These are phyloP conservation scores for Periglandula ipomoeae DNA, from an alignment of 2,329 filamentous ascomycete genomes.

Conservation along the genomic window DNA sequence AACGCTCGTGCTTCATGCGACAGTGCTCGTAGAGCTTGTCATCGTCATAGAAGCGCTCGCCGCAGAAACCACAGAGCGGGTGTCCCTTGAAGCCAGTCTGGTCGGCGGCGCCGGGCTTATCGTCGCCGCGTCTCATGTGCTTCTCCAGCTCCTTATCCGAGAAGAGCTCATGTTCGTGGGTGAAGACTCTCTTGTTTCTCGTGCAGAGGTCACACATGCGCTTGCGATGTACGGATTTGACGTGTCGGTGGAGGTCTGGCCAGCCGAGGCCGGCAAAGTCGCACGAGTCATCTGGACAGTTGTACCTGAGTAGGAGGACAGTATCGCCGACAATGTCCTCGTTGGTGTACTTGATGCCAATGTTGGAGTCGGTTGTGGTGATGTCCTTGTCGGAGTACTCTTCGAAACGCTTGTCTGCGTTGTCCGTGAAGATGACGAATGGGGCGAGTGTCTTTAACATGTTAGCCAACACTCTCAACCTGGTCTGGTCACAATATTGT, in stretches of 20 bases:
- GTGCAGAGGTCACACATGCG: conserved; percentile 88
- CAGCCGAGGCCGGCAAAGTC: conserved; percentile 68
- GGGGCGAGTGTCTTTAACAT: conserved; percentile 49
- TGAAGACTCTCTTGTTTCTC: conserved; percentile 95
- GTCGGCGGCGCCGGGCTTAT: conserved; percentile 78
- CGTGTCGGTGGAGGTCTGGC: conserved; percentile 59
- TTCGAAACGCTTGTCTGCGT: conserved; percentile 70
- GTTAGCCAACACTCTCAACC: neutral
- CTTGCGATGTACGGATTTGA: conserved; percentile 72
- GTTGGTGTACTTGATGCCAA: conserved; percentile 87
- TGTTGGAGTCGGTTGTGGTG: conserved; percentile 68
- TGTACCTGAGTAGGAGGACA: conserved; percentile 78
- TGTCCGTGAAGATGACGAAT: conserved; percentile 88
- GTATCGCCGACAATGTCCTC: conserved; percentile 88
- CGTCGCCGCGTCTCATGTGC: conserved; percentile 86
- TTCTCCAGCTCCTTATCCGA: conserved; percentile 68
- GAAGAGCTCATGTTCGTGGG: conserved; percentile 93
- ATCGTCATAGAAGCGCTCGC: conserved; percentile 85
- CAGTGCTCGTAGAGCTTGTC: conserved; percentile 94
- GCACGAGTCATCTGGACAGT: conserved; percentile 77
- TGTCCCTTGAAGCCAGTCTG: conserved; percentile 96
- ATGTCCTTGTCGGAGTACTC: conserved; percentile 71
- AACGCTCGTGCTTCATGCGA: conserved; percentile 86
- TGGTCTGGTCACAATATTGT: neutral
- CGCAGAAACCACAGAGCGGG: conserved; percentile 88